phyloP scores from a whole-genome alignment of 202 grass and related monocot genomes.

The Panicum hallii region DNA sequence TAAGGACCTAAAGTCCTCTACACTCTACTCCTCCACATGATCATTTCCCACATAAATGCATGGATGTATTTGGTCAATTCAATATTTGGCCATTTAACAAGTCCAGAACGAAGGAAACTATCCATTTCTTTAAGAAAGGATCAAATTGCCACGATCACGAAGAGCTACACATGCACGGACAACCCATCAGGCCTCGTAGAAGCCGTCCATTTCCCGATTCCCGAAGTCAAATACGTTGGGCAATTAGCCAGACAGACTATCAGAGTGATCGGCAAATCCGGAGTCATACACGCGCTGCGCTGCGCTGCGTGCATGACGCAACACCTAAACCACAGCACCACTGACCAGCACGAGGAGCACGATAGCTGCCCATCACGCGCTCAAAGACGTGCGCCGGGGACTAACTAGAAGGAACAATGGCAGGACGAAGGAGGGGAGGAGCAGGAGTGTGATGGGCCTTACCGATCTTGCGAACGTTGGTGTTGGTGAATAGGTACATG shows the following conservation, averaged over 20 bases:
- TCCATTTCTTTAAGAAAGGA: background rate
- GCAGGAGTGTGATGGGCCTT: background rate
- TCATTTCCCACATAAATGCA: background rate
- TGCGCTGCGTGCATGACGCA: background rate
- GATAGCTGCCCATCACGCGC: background rate
- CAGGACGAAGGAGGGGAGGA: background rate
- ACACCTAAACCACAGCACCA: background rate
- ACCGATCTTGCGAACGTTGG: slow-evolving; percentile 90
- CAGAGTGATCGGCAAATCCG: background rate
- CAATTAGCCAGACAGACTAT: background rate
- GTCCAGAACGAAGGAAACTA: background rate
- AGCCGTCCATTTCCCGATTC: background rate
- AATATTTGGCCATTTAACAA: background rate
- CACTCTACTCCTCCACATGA: background rate
- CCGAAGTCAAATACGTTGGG: background rate
- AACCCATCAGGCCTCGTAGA: background rate
- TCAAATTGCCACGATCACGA: too few relatives aligned
- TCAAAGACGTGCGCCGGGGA: background rate
- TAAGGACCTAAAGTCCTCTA: background rate
- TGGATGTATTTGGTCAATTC: slow-evolving; percentile 15
- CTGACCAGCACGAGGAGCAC: background rate
- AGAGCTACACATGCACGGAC: background rate
- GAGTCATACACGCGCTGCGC: too few relatives aligned
- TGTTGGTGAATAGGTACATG: slow-evolving; percentile 96
- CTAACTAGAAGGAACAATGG: background rate